phyloP scores from a whole-genome alignment of 768 basidiomycete species.

The Phylloporus sp. region DNA sequence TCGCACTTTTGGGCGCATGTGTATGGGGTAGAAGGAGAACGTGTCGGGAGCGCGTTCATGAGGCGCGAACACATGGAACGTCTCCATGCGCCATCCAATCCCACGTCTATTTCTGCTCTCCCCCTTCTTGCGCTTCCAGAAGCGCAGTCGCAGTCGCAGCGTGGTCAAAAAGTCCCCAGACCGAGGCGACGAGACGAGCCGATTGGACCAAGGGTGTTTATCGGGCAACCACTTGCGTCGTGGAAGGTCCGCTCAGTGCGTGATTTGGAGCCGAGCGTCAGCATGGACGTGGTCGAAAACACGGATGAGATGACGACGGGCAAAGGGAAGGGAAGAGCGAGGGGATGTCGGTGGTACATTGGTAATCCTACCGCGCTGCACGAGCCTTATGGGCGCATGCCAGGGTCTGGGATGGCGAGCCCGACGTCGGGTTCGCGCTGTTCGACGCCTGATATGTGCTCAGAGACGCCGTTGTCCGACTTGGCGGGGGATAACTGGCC shows the following conservation, averaged over 20 bases:
- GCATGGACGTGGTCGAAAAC: neutral
- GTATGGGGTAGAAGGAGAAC: conserved; percentile 29
- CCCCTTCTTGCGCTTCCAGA: neutral
- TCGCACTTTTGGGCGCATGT: conserved; percentile 34
- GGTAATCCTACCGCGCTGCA: conserved; percentile 16
- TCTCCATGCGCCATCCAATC: neutral
- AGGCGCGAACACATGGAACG: conserved; percentile 5
- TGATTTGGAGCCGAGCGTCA: conserved; percentile 20
- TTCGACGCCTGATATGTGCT: conserved; percentile 8
- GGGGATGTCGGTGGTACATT: conserved; percentile 16
- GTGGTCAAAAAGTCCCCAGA: neutral
- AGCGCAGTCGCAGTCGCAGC: neutral
- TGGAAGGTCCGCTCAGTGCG: conserved; percentile 22
- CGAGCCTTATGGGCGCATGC: conserved; percentile 22
- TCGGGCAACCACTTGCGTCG: conserved; percentile 21
- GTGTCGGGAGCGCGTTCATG: conserved; percentile 26
- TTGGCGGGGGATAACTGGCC: conserved; percentile 22
- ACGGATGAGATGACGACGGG: neutral
- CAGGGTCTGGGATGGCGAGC: neutral
- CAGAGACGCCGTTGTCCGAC: conserved; percentile 15
- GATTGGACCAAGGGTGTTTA: conserved; percentile 18
- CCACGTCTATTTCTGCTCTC: neutral
- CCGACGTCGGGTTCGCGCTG: conserved; percentile 3
- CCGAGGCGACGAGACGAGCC: neutral
- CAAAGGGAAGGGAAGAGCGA: neutral